Base-by-base conservation (phyloP, 805 yeast genomes). In the Cyberlindnera maclurae region DNA sequence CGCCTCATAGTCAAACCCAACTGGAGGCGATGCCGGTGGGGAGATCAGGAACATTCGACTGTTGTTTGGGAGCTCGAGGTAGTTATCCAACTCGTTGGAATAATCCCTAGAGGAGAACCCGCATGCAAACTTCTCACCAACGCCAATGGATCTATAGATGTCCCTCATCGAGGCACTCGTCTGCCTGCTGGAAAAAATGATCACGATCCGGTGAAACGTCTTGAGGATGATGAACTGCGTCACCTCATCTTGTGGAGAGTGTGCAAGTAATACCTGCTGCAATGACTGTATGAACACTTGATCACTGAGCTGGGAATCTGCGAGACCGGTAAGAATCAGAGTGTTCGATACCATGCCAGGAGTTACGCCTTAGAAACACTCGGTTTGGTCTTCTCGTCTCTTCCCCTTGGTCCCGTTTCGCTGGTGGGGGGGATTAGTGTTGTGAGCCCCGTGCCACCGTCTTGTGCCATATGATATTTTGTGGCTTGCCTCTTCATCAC, bases 1-100 rank as follows among this genome's bases (percentile, higher is more conserved):
- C 29, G 50, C 52, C 12, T 61, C 51, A 42, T 57, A 66, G 39
- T 64, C 62, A 39, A 65, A 66, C 16, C 50, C 70, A 4, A 64
- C 62, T 5, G 70, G 69, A 2, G 70, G 70, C 4, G 70, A 64
- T 5, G 60, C 53, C 13, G 70, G 70, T 6, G 71, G 71, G 0
- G 70, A 64, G 5, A 65, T 59, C 31, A 66, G 42, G 44, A 65
- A 66, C 55, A 62, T 41, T 35, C 58, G 51, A 7, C 55, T 49
- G 30, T 57, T 46, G 31, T 50, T 46, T 9, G 71, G 71, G 10
- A 66, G 49, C 33, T 56, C 32, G 12, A 65, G 43, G 35, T 57
- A 58, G 33, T 43, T 52, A 13, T 52, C 45, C 22, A 42, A 27
- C 29, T 13, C 33, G 8, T 37, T 36, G 17, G 26, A 37, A 31